A percentile compares a stretch with the other conserved stretches of the same genome.
Conservation (phyloP, 2,329 filamentous ascomycete genomes). For the Calonectria leucothoes region DNA sequence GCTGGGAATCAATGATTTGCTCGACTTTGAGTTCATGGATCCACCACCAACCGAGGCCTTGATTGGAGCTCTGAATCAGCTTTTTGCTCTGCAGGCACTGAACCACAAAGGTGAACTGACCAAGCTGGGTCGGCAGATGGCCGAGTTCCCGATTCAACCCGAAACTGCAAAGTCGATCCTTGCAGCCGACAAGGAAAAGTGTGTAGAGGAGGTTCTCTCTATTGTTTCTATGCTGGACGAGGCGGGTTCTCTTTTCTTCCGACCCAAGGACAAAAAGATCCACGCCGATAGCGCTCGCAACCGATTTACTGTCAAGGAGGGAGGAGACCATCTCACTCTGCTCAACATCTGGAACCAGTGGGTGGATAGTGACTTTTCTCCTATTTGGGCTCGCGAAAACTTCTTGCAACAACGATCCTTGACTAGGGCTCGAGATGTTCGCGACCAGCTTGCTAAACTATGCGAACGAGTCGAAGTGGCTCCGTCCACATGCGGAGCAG, state of each 20-base stretch:
- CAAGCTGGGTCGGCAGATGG: constrained; percentile 92
- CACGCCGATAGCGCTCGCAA: constrained; percentile 92
- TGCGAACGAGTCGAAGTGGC: constrained; percentile 93
- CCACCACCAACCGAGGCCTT: constrained; percentile 90
- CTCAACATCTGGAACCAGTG: constrained; percentile 97
- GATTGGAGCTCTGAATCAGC: constrained; percentile 87
- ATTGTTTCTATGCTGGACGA: constrained; percentile 97
- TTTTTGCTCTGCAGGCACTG: constrained; percentile 90
- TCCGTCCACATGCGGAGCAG: constrained; percentile 74
- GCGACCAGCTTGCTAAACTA: constrained; percentile 90
- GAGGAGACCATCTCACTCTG: constrained; percentile 88
- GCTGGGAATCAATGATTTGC: constrained; percentile 89
- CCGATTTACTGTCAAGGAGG: constrained; percentile 89
- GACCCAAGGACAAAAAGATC: constrained; percentile 96
- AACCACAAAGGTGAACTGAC: constrained; percentile 92
- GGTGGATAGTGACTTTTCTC: constrained; percentile 90
- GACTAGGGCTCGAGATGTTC: constrained; percentile 88
- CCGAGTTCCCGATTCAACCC: constrained; percentile 92
- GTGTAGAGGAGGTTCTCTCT: constrained; percentile 90
- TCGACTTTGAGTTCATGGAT: constrained; percentile 97
- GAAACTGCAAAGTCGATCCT: constrained; percentile 92
- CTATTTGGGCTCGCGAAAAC: constrained; percentile 91
- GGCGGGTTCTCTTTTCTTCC: constrained; percentile 89
- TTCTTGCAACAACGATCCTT: constrained; percentile 93
- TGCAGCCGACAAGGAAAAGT: constrained; percentile 89